Conservation (phyloP, 108 stramenopile genomes). For the Nitzschia sp. region DNA sequence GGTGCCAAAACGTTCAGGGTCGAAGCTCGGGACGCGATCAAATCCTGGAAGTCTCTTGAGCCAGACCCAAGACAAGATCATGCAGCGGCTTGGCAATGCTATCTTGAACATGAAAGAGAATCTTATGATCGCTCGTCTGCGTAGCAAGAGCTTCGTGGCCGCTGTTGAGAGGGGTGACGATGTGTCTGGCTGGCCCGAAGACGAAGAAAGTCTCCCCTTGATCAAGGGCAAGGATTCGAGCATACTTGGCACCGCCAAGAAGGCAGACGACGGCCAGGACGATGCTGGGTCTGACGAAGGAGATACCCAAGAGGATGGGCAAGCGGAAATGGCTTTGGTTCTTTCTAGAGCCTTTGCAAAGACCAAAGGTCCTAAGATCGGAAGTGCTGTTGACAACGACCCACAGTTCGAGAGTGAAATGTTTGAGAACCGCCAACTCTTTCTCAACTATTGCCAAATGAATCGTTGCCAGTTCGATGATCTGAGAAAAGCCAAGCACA, state of each 20-base stretch:
- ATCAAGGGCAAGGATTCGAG: constrained; percentile 36
- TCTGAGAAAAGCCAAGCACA: constrained; percentile 93
- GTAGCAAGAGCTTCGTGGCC: constrained; percentile 58
- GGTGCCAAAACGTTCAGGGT: constrained; percentile 44
- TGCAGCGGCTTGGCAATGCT: constrained; percentile 62
- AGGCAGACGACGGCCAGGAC: constrained; percentile 8
- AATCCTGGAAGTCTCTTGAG: constrained; percentile 62
- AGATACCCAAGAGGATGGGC: no score
- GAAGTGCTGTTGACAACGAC: constrained; percentile 72
- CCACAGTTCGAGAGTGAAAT: constrained; percentile 70
- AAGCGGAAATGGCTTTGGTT: constrained; percentile 4
- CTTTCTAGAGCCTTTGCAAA: constrained; percentile 16
- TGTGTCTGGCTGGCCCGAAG: constrained; percentile 60
- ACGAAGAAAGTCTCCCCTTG: constrained; percentile 30
- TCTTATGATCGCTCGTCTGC: constrained; percentile 79
- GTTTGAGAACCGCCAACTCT: constrained; percentile 88
- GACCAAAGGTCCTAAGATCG: not conserved
- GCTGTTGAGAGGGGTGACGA: constrained; percentile 62
- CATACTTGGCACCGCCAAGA: constrained; percentile 37
- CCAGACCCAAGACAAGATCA: constrained; percentile 63
- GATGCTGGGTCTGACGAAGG: not conserved
- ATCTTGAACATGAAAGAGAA: constrained; percentile 81
- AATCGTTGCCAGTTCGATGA: constrained; percentile 98
- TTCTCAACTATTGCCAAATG: constrained; percentile 90
- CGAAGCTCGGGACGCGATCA: constrained; percentile 55